Evolutionary conservation across 2,329 filamentous ascomycete genomes (phyloP).

Genomic region (Teratosphaeria pseudoeucalypti): DNA sequence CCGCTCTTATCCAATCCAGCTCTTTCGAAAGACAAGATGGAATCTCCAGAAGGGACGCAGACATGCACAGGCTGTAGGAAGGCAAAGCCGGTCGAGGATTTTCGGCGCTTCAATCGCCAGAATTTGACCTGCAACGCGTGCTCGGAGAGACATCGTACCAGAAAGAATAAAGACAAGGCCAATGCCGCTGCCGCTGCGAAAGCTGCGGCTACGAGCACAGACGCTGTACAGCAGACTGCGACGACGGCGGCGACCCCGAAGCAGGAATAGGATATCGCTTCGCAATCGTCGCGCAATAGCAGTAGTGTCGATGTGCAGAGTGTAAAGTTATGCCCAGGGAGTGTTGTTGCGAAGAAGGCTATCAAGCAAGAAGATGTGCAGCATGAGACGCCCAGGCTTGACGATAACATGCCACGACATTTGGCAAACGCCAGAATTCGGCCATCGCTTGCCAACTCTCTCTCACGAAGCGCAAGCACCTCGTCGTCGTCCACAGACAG

Average conservation of each 20-base stretch:
- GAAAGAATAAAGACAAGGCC: conserved; percentile 3
- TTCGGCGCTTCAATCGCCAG: conserved; percentile 4
- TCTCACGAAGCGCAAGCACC: neutral
- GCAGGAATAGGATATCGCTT: neutral
- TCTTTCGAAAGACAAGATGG: neutral
- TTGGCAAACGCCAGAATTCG: neutral
- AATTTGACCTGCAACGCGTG: conserved; percentile 8
- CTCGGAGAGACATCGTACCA: conserved; percentile 5
- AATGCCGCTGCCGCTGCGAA: conserved; percentile 1
- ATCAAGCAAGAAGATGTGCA: neutral
- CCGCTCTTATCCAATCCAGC: neutral
- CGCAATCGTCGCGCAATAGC: neutral
- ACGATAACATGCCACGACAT: neutral
- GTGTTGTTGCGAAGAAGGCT: neutral
- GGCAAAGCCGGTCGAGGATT: conserved; percentile 2
- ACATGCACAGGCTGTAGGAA: conserved; percentile 8
- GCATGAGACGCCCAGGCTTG: neutral
- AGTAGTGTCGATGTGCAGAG: neutral
- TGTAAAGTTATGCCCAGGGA: neutral
- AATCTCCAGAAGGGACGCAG: neutral
- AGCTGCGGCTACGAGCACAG: neutral
- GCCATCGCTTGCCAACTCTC: neutral
- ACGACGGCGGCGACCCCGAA: neutral
- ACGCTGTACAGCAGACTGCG: neutral
- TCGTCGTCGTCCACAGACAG: neutral